Evolutionary conservation across 768 basidiomycete genomes (phyloP).

Genomic region (Amanita rimosa): DNA sequence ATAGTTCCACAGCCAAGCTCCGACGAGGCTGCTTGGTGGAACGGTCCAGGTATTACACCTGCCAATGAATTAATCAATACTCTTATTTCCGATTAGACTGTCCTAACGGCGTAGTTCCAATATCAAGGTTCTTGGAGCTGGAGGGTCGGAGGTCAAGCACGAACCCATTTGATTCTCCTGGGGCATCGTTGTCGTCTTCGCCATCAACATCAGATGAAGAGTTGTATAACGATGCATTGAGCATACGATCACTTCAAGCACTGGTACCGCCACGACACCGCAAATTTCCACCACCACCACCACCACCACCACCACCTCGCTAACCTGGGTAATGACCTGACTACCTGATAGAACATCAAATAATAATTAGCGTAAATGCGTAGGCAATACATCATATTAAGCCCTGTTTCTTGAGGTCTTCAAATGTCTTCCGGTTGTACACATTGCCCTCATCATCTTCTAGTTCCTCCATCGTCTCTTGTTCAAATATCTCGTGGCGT

Average conservation of each 20-base stretch:
- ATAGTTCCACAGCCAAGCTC: conserved; percentile 82
- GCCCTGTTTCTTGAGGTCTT: conserved; percentile 93
- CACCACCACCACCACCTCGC: conserved; percentile 34
- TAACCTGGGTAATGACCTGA: conserved; percentile 9
- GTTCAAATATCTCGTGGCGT: conserved; percentile 84
- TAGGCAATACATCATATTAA: conserved; percentile 40
- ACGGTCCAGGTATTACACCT: conserved; percentile 41
- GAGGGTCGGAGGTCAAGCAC: conserved; percentile 12
- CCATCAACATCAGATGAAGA: conserved; percentile 83
- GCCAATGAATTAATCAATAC: not conserved
- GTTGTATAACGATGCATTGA: conserved; percentile 61
- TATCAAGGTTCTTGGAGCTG: conserved; percentile 25
- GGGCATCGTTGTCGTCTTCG: conserved; percentile 54
- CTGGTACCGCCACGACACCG: conserved; percentile 36
- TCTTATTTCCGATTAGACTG: conserved; percentile 27
- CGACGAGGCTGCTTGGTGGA: conserved; percentile 74
- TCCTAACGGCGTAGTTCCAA: conserved; percentile 43
- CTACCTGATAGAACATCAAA: not conserved
- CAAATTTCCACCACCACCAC: conserved; percentile 27
- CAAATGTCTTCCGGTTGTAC: conserved; percentile 96
- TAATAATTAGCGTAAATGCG: conserved; percentile 9
- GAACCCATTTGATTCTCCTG: conserved; percentile 71
- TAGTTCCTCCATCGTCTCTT: conserved; percentile 94
- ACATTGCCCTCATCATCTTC: conserved; percentile 99
- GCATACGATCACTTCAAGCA: conserved; percentile 59